These are phyloP conservation scores for Antarctomyces pellizariae DNA, from an alignment of 495 filamentous ascomycete genomes.

Conservation along the genomic window DNA sequence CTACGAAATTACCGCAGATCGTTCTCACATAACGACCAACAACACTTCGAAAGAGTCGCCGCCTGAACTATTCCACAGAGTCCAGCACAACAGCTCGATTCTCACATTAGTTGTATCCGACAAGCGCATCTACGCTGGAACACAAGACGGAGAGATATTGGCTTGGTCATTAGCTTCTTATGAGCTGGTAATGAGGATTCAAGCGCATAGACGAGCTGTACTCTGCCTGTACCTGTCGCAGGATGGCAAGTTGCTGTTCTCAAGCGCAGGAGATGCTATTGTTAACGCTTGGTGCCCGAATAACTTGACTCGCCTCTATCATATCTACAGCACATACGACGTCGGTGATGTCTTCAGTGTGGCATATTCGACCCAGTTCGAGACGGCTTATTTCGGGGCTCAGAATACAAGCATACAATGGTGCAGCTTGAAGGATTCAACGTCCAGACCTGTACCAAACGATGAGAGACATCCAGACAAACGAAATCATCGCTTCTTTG, in stretches of 20 bases:
- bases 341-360: conserved; percentile 92
- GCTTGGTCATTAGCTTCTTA: conserved; percentile 79
- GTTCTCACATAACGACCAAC: conserved; percentile 1
- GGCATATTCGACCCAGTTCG: conserved; percentile 50
- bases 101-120: conserved; percentile 42
- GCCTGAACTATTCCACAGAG: conserved; percentile 39
- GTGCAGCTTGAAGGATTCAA: conserved; percentile 23
- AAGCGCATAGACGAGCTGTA: conserved; percentile 76
- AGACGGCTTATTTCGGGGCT: conserved; percentile 76
- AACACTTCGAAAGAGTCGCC: conserved; percentile 6
- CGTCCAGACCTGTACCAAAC: conserved; percentile 28
- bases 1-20: conserved; percentile 6
- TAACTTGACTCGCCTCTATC: conserved; percentile 35
- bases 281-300: conserved; percentile 48
- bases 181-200: conserved; percentile 47
- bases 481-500: conserved; percentile 84
- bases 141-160: conserved; percentile 77
- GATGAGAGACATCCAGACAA: conserved; percentile 50
- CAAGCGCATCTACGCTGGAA: conserved; percentile 57
- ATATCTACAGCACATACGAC: conserved; percentile 83
- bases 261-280: conserved; percentile 79
- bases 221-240: conserved; percentile 59
- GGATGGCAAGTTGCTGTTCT: conserved; percentile 60
- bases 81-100: conserved; percentile 49
- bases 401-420: conserved; percentile 87